A percentile compares a stretch with the other conserved stretches of the same genome.
Evolutionary conservation across 164 flowering plant species (phyloP).

Genomic region (Nelumbo lutea): DNA sequence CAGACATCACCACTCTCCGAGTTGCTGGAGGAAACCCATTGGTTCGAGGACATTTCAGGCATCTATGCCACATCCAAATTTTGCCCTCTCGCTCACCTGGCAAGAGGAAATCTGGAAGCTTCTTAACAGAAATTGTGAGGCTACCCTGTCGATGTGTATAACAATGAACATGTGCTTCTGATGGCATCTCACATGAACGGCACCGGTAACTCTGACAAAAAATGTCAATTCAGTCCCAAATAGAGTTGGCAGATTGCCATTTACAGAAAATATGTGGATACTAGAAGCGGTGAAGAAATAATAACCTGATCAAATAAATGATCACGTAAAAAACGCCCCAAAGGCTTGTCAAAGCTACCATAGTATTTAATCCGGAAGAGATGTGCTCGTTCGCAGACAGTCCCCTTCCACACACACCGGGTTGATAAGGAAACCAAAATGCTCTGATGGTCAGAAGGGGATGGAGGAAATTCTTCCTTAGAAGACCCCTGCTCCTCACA

Average conservation of each 20-base stretch:
- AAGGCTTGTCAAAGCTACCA: conserved; percentile 89
- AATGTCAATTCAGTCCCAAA: conserved; percentile 12
- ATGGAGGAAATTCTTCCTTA: conserved; percentile 87
- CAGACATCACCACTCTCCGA: conserved; percentile 87
- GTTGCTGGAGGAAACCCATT: conserved; percentile 95
- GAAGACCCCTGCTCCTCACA: conserved; percentile 34
- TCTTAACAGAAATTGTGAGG: conserved; percentile 93
- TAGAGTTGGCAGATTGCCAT: background rate
- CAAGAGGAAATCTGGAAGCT: conserved; percentile 56
- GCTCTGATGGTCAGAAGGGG: conserved; percentile 93
- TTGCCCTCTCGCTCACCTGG: conserved; percentile 92
- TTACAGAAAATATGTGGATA: background rate
- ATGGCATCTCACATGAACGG: conserved; percentile 84
- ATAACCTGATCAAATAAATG: conserved; percentile 88
- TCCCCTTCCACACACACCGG: conserved; percentile 95
- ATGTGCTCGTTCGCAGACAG: conserved; percentile 89
- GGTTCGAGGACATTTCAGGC: conserved; percentile 74
- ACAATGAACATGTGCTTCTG: conserved; percentile 97
- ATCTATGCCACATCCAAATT: conserved; percentile 99
- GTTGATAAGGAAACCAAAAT: conserved; percentile 89
- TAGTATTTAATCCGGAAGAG: conserved; percentile 94
- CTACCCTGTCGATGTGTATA: conserved; percentile 95
- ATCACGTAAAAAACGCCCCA: conserved; percentile 85
- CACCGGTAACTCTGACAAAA: conserved; percentile 62
- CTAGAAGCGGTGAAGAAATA: background rate